These are phyloP conservation scores for Tetracladium marchalianum DNA, from an alignment of 495 filamentous ascomycete species.

Conservation along the genomic window DNA sequence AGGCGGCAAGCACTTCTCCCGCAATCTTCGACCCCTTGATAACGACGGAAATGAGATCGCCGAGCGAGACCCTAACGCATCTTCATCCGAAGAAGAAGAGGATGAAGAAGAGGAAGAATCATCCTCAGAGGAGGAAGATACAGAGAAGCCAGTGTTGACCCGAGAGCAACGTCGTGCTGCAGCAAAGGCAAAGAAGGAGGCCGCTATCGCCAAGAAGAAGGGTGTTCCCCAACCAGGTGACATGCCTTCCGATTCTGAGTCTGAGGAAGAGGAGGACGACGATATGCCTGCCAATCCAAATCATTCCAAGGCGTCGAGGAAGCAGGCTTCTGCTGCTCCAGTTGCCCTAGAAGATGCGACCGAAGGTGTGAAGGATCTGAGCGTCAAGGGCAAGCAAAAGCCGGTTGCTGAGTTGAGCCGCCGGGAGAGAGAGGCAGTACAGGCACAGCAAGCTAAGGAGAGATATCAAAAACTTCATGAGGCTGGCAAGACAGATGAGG, in stretches of 20 bases:
- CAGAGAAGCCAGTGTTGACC: conserved; percentile 42
- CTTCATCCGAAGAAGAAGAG: conserved; percentile 38
- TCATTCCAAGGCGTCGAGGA: conserved; percentile 63
- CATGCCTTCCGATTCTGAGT: conserved; percentile 61
- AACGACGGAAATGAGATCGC: conserved; percentile 68
- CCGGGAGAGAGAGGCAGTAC: conserved; percentile 78
- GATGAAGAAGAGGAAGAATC: conserved; percentile 34
- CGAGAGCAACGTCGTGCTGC: conserved; percentile 82
- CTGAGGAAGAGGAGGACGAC: conserved; percentile 50
- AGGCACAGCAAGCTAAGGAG: conserved; percentile 83
- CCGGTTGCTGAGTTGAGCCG: conserved; percentile 53
- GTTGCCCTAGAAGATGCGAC: conserved; percentile 33
- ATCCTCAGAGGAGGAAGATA: conserved; percentile 39
- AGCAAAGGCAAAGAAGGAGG: conserved; percentile 86
- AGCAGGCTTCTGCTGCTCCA: conserved; percentile 29
- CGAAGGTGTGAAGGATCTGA: conserved; percentile 36
- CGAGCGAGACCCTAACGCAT: conserved; percentile 48
- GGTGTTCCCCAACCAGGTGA: conserved; percentile 67
- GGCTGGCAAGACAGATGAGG: conserved; percentile 95
- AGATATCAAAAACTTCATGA: conserved; percentile 89
- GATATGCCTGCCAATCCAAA: conserved; percentile 83
- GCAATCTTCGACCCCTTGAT: conserved; percentile 75
- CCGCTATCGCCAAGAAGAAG: conserved; percentile 65
- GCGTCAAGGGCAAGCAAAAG: conserved; percentile 25
- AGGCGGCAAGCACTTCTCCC: conserved; percentile 94